Evolutionary conservation across 345 rosid genomes (phyloP).

Genomic region (Capsella bursapastoris): DNA sequence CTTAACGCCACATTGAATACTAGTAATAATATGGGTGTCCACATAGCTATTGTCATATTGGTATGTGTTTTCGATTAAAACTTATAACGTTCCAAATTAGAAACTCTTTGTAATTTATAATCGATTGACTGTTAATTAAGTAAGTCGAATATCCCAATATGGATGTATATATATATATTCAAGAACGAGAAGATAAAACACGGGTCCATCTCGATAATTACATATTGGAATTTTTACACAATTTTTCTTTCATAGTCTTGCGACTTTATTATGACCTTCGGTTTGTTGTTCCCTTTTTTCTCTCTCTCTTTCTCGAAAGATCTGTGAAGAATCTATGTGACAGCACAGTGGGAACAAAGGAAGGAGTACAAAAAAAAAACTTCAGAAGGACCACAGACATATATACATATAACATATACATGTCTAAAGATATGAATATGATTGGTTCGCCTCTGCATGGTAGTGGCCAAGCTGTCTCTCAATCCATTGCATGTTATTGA

Average conservation of each 20-base stretch:
- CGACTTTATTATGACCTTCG: conserved; percentile 25
- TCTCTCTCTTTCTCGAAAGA: conserved; percentile 19
- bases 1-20: background rate
- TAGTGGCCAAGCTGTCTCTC: conserved; percentile 44
- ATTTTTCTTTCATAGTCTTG: conserved; percentile 21
- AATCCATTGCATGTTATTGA: conserved; percentile 33
- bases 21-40: background rate
- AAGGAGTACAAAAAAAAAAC: conserved; percentile 11
- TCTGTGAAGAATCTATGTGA: conserved; percentile 34
- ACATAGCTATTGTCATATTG: background rate
- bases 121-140: background rate
- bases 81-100: background rate
- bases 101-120: background rate
- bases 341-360: conserved; percentile 38
- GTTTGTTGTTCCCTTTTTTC: background rate
- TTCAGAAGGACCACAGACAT: conserved; percentile 45
- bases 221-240: background rate
- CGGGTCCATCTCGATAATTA: conserved; percentile 22
- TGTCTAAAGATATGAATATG: conserved; percentile 35
- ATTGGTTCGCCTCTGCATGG: conserved; percentile 32
- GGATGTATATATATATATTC: background rate
- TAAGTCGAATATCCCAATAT: background rate
- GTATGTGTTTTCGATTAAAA: background rate
- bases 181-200: conserved; percentile 3
- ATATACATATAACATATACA: conserved; percentile 31